Evolutionary conservation across 2,329 filamentous ascomycete species (phyloP), one percentile per base, ranked within the genome.

Genomic region (Colletotrichum tanaceti): DNA sequence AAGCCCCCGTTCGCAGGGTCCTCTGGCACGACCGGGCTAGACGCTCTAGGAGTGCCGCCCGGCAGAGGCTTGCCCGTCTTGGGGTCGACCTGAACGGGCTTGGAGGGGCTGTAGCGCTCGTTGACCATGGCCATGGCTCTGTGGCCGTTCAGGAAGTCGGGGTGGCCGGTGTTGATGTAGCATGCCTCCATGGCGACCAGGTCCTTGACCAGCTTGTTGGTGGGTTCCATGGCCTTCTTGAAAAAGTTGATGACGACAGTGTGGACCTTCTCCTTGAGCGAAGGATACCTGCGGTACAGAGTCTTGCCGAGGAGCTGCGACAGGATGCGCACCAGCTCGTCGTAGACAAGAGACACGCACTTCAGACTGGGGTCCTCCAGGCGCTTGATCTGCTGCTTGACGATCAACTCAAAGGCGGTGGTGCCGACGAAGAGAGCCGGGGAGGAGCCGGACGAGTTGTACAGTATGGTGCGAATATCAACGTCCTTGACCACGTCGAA

Each of bases 391-490:
- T 99, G 94, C 79, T 98, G 93, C 87, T 98, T 99, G 73, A 98
- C 95, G 74, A 99, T 98, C 73, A 98, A 85, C 81, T 99, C 96
- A 75, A 99, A 99, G n/a, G 96, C 96, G 7, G 93, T 97, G 9
- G 96, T 98, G 64, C 96, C 96, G 38, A 99, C 96, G 77, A 99
- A 99, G 9, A 99, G 89, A 2, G 96, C 95, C 0, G 96, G 96
- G 1, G 95, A 97, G 38, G 96, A 96, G 77, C 96, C 96, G n/a
- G 96, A 98, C 28, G 96, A 98, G 87, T 99, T 99, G 89, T 97
- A 97, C 10, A 99, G 88, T 70, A 98, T 95, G 28, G 93, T 98
- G 74, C 97, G 91, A 75, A 99, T 99, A 77, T 99, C 96, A 70
- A 95, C 90, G 79, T 99, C 96, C 84, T 98, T 99, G 80, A 98